Conservation (phyloP, 306 rosid species). For the Rosa lucieae region DNA sequence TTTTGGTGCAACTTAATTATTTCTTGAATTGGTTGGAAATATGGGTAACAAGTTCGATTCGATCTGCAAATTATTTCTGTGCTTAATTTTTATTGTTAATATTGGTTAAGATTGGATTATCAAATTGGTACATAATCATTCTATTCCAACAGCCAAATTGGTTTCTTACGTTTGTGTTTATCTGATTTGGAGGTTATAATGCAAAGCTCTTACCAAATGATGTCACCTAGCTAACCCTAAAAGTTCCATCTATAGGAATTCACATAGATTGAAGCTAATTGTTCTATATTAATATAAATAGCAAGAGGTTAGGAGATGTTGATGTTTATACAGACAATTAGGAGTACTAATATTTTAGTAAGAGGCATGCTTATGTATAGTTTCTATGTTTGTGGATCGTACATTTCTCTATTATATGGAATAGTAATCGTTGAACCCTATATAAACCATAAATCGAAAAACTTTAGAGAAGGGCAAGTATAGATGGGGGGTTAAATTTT, state of each 20-base stretch:
- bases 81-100: neutral
- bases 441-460: neutral
- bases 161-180: neutral
- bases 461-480: neutral
- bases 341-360: neutral
- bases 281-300: neutral
- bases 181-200: constrained; percentile 15
- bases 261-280: neutral
- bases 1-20: constrained; percentile 10
- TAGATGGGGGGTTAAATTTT: neutral
- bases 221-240: constrained; percentile 21
- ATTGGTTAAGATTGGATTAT: constrained; percentile 28
- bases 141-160: constrained; percentile 1
- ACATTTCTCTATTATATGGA: neutral
- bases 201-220: constrained; percentile 20
- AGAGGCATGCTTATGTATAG: neutral
- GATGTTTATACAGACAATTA: constrained; percentile 7
- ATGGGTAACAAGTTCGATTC: neutral
- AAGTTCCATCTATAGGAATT: neutral
- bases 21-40: neutral
- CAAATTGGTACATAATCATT: constrained; percentile 22
- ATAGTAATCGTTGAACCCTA: neutral
- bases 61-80: neutral
- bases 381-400: neutral
- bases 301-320: constrained; percentile 29